Percentiles rank a stretch among this genome's conserved stretches.
Evolutionary conservation across 2,329 filamentous ascomycete species (phyloP).

Genomic region (Clonostachys sp.): DNA sequence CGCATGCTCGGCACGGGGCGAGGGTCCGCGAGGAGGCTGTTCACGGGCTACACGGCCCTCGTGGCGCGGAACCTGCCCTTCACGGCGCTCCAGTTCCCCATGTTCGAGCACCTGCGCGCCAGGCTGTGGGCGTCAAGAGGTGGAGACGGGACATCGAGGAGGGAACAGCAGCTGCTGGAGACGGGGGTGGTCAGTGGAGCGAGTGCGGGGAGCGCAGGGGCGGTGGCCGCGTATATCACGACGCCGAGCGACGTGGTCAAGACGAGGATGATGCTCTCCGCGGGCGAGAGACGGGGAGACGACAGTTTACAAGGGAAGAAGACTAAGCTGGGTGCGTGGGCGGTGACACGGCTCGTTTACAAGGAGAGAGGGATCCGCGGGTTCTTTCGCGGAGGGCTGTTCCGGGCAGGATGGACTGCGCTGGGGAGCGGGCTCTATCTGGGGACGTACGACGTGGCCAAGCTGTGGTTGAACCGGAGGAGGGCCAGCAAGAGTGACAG

Average conservation of each 20-base stretch:
- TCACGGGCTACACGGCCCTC: slow-evolving; percentile 73
- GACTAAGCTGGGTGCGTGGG: slow-evolving; percentile 33
- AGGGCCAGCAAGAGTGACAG: no score
- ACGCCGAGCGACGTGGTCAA: slow-evolving; percentile 89
- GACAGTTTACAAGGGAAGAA: slow-evolving; percentile 4
- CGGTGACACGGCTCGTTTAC: slow-evolving; percentile 62
- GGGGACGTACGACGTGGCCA: slow-evolving; percentile 78
- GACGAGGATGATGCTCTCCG: slow-evolving; percentile 79
- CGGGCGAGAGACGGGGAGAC: slow-evolving; percentile 24
- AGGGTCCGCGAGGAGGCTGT: slow-evolving; percentile 52
- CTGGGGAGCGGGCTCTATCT: slow-evolving; percentile 80
- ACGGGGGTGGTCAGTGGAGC: slow-evolving; percentile 66
- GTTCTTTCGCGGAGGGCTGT: slow-evolving; percentile 69
- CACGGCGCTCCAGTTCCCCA: slow-evolving; percentile 82
- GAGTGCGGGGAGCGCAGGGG: slow-evolving; percentile 71
- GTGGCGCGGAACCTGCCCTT: slow-evolving; percentile 82
- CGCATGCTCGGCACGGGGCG: slow-evolving; percentile 43
- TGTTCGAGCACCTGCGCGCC: slow-evolving; percentile 70
- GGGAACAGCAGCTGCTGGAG: slow-evolving; percentile 46
- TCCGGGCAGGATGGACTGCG: slow-evolving; percentile 78
- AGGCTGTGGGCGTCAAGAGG: slow-evolving; percentile 37
- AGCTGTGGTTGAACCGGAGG: slow-evolving; percentile 49
- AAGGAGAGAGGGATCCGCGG: slow-evolving; percentile 65
- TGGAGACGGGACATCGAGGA: slow-evolving; percentile 5
- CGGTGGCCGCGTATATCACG: slow-evolving; percentile 73